phyloP scores from a whole-genome alignment of 148 eudicot genomes.

The Mesembryanthemum crystallinum region DNA sequence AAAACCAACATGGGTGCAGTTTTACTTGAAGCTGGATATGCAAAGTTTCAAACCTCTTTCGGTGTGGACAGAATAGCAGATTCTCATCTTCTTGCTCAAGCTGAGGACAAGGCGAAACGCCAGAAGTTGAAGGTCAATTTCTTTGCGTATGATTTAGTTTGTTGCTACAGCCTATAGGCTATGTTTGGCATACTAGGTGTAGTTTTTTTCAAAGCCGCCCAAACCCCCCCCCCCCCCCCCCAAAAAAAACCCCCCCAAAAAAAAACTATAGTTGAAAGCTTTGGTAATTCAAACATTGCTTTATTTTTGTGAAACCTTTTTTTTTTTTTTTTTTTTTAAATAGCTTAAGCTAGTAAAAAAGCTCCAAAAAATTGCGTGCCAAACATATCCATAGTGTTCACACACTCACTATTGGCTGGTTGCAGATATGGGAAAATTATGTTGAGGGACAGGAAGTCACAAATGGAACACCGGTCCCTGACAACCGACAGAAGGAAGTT shows the following conservation, averaged over 20 bases:
- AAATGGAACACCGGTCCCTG: conserved; percentile 46
- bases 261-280: no score
- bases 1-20: conserved; percentile 60
- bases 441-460: conserved; percentile 89
- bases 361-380: no score
- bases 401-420: conserved; percentile 1
- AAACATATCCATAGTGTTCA: not conserved
- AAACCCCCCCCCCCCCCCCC: no score
- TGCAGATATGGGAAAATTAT: conserved; percentile 92
- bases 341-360: no score
- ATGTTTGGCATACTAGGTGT: not conserved
- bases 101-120: conserved; percentile 81
- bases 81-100: conserved; percentile 72
- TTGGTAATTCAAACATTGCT: no score
- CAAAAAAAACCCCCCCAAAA: no score
- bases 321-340: no score
- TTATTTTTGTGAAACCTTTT: no score
- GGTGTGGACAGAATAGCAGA: conserved; percentile 78
- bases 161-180: not conserved
- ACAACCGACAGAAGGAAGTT: conserved; percentile 74
- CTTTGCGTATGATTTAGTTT: not conserved
- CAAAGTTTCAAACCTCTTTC: conserved; percentile 70
- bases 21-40: conserved; percentile 87
- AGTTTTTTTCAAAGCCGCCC: no score
- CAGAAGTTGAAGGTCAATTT: conserved; percentile 74